Evolutionary conservation across 176 grass and related monocot genomes (phyloP).

Genomic region (Typha latifolia): DNA sequence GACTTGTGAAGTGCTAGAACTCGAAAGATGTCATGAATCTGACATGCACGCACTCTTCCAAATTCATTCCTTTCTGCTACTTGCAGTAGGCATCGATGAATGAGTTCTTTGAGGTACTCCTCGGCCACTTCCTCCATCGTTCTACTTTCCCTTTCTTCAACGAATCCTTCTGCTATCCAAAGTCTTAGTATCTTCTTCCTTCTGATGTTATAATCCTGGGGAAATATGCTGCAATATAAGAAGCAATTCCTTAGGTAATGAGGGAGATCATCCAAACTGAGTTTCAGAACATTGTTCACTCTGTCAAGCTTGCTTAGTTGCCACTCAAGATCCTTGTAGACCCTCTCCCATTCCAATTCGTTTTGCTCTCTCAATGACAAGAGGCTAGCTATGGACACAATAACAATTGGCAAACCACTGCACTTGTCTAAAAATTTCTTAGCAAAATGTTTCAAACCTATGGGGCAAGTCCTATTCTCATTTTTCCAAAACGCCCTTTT

Average conservation of each 20-base stretch:
- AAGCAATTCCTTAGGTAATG: constrained; percentile 40
- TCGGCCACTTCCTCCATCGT: constrained; percentile 38
- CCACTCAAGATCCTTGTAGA: constrained; percentile 24
- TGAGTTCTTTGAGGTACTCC: constrained; percentile 24
- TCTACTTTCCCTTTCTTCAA: constrained; percentile 10
- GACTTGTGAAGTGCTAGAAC: constrained; percentile 5
- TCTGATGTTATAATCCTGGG: constrained; percentile 31
- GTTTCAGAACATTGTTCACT: constrained; percentile 25
- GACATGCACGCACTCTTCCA: constrained; percentile 6
- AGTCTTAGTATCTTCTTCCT: constrained; percentile 29
- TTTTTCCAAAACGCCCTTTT: constrained; percentile 25
- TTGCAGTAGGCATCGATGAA: constrained; percentile 33
- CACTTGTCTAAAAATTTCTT: constrained; percentile 25
- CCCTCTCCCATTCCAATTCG: constrained; percentile 25
- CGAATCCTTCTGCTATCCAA: constrained; percentile 43
- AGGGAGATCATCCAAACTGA: constrained; percentile 38
- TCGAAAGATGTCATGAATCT: constrained; percentile 26
- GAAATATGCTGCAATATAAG: constrained; percentile 40
- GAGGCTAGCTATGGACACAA: constrained; percentile 24
- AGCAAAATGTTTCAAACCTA: constrained; percentile 5
- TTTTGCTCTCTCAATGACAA: constrained; percentile 24
- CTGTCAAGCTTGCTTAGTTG: constrained; percentile 17
- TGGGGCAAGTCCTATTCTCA: constrained; percentile 1
- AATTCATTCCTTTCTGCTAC: background rate
- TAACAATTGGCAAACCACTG: constrained; percentile 26